These are phyloP conservation scores for Leccinellum rugosiceps DNA, from an alignment of 768 basidiomycete species.

Conservation along the genomic window DNA sequence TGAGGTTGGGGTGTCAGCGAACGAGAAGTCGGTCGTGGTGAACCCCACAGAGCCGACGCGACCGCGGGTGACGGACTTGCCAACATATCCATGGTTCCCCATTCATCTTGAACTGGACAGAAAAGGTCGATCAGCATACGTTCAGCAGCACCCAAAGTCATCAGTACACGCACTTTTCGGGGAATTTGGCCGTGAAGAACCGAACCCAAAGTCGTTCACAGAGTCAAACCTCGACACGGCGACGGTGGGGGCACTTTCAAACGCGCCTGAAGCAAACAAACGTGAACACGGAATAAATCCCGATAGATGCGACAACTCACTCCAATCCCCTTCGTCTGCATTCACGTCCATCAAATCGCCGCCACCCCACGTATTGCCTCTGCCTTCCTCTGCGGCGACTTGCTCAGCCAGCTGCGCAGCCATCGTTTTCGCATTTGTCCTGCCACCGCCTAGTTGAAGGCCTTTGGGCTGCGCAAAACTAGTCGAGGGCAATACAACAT, in stretches of 20 bases:
- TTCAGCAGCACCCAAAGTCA: background rate
- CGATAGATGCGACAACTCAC: slow-evolving; percentile 44
- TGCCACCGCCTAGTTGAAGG: slow-evolving; percentile 68
- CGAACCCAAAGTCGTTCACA: slow-evolving; percentile 27
- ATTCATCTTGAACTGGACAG: slow-evolving; percentile 15
- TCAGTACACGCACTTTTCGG: slow-evolving; percentile 7
- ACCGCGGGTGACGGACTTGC: slow-evolving; percentile 1
- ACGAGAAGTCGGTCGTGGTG: slow-evolving; percentile 17
- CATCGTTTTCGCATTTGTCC: slow-evolving; percentile 39
- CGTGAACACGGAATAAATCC: background rate
- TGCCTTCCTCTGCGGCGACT: slow-evolving; percentile 35
- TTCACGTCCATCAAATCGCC: slow-evolving; percentile 91
- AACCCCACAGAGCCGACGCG: slow-evolving; percentile 14
- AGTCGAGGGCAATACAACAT: slow-evolving; percentile 7
- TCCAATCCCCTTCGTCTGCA: slow-evolving; percentile 94
- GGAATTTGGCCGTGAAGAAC: slow-evolving; percentile 11
- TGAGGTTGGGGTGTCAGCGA: slow-evolving; percentile 22
- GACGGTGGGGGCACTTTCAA: slow-evolving; percentile 53
- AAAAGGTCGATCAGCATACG: background rate
- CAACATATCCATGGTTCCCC: slow-evolving; percentile 17
- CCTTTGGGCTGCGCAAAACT: slow-evolving; percentile 45
- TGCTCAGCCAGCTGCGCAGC: slow-evolving; percentile 61
- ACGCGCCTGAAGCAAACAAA: slow-evolving; percentile 53
- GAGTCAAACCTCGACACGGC: slow-evolving; percentile 24
- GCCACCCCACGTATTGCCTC: slow-evolving; percentile 63